Conservation (phyloP, 306 rosid species). For the Glycine latifolia region DNA sequence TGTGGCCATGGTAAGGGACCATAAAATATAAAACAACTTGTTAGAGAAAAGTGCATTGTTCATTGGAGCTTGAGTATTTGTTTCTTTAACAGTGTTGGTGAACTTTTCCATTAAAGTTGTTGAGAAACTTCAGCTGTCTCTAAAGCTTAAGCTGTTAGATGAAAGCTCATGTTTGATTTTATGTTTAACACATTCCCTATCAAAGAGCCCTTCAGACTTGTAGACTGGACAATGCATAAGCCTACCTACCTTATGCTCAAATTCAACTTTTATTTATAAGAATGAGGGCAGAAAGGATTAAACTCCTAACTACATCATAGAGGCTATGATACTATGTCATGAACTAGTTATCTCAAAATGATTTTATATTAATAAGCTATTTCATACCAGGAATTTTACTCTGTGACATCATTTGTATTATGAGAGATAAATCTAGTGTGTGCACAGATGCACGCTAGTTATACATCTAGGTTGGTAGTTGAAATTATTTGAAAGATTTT, state of each 20-base stretch:
- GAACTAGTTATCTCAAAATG: conserved; percentile 19
- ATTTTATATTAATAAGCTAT: neutral
- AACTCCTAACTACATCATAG: conserved; percentile 1
- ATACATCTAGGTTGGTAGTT: conserved; percentile 16
- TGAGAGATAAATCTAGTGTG: conserved; percentile 16
- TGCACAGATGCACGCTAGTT: neutral
- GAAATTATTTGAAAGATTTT: conserved; percentile 15
- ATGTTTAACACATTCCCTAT: neutral
- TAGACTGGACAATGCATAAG: neutral
- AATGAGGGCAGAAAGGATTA: neutral
- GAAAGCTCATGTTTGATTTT: neutral
- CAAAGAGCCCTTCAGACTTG: neutral
- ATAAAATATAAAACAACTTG: neutral
- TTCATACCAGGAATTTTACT: neutral
- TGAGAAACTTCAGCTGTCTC: neutral
- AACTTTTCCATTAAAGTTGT: neutral
- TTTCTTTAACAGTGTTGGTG: conserved; percentile 6
- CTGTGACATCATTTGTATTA: conserved; percentile 18
- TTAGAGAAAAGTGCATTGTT: neutral
- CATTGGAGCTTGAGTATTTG: neutral
- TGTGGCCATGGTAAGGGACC: conserved; percentile 6
- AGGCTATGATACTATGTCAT: neutral
- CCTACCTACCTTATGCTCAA: neutral
- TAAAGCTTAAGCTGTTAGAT: neutral
- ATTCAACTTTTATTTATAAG: neutral